phyloP scores from a whole-genome alignment of 1,139 yeast genomes.

The Saccharomyces hybrid region DNA sequence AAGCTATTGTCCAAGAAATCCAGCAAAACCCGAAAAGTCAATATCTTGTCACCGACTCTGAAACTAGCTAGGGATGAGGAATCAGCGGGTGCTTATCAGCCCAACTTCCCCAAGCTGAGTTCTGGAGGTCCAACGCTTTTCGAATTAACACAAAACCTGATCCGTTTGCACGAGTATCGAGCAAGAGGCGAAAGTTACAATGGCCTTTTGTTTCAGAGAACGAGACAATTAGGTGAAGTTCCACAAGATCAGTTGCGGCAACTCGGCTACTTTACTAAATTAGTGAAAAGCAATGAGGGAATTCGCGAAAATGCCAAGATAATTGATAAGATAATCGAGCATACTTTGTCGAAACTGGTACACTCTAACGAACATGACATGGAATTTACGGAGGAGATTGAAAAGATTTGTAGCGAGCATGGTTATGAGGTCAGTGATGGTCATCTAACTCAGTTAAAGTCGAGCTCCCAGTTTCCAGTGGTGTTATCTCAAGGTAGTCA shows the following conservation, averaged over 20 bases:
- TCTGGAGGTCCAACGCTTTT: slow-evolving; percentile 8
- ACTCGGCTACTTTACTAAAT: slow-evolving; percentile 49
- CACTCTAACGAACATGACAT: slow-evolving; percentile 14
- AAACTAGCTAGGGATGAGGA: neutral
- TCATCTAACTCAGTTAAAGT: slow-evolving; percentile 4
- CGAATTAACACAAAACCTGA: slow-evolving; percentile 13
- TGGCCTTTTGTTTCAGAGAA: slow-evolving; percentile 15
- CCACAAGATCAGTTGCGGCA: slow-evolving; percentile 30
- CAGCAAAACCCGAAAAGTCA: neutral
- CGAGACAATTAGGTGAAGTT: slow-evolving; percentile 10
- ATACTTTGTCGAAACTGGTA: slow-evolving; percentile 37
- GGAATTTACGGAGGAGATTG: slow-evolving; percentile 33
- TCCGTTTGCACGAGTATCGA: slow-evolving; percentile 18
- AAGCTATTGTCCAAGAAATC: neutral
- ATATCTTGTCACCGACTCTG: neutral
- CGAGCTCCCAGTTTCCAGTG: slow-evolving; percentile 27
- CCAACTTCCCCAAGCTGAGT: neutral
- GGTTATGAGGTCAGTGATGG: slow-evolving; percentile 13
- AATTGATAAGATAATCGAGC: slow-evolving; percentile 39
- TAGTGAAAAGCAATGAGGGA: slow-evolving; percentile 40
- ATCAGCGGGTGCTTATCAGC: neutral
- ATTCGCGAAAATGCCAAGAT: slow-evolving; percentile 42
- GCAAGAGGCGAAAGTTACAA: slow-evolving; percentile 17
- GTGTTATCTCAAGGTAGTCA: slow-evolving; percentile 18
- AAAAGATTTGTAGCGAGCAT: slow-evolving; percentile 12